Percentiles rank a stretch among this genome's conserved stretches.
Evolutionary conservation across 805 yeast species (phyloP).

Genomic region (Pichia deserticola): DNA sequence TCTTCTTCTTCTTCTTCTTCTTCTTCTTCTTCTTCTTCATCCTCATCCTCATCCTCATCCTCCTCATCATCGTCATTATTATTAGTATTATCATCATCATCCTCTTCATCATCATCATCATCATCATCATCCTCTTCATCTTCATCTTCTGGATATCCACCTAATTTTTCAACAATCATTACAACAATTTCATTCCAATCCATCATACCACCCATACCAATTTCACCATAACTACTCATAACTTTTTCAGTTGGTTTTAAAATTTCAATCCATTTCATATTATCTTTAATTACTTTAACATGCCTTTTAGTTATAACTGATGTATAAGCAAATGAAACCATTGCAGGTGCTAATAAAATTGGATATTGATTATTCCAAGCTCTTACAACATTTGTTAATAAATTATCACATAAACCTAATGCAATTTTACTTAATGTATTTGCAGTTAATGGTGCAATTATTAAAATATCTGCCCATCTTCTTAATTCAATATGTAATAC

Average conservation of each 20-base stretch:
- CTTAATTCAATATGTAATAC: slow-evolving; percentile 80
- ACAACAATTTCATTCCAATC: slow-evolving; percentile 58
- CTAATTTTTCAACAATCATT: slow-evolving; percentile 43
- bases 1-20: slow-evolving; percentile 9
- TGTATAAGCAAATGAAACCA: slow-evolving; percentile 54
- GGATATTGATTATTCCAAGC: slow-evolving; percentile 59
- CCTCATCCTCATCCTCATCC: slow-evolving; percentile 22
- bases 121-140: slow-evolving; percentile 44
- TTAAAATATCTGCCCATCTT: slow-evolving; percentile 91
- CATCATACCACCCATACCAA: slow-evolving; percentile 66
- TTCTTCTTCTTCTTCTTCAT: slow-evolving; percentile 20
- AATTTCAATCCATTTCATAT: slow-evolving; percentile 57
- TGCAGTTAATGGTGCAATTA: slow-evolving; percentile 93
- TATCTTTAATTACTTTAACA: slow-evolving; percentile 44
- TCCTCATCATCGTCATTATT: slow-evolving; percentile 25
- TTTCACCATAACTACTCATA: slow-evolving; percentile 47
- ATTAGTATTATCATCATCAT: slow-evolving; percentile 19
- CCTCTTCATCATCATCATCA: slow-evolving; percentile 26
- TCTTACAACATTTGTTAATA: slow-evolving; percentile 49
- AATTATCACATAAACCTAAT: slow-evolving; percentile 50
- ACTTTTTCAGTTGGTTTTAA: slow-evolving; percentile 55
- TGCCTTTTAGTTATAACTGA: slow-evolving; percentile 50
- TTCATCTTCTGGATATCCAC: slow-evolving; percentile 45
- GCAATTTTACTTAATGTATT: slow-evolving; percentile 57
- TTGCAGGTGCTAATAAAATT: slow-evolving; percentile 50